phyloP scores from a whole-genome alignment of 2,329 filamentous ascomycete species.

The Ilyonectria sp. region DNA sequence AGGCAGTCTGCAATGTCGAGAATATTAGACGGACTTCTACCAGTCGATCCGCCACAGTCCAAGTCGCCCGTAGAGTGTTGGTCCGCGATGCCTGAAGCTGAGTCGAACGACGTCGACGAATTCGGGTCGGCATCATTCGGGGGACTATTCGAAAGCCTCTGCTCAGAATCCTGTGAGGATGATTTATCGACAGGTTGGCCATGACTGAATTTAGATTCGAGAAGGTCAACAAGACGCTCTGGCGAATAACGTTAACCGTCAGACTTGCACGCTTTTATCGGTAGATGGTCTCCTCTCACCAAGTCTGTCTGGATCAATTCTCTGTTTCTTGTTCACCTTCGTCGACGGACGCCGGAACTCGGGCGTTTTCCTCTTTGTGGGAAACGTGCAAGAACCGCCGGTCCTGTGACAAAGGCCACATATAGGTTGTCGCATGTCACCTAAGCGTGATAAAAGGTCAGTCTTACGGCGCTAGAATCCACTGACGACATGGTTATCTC shows the following conservation, averaged over 20 bases:
- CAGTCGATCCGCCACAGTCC: too few relatives aligned
- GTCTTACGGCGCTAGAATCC: background rate
- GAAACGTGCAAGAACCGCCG: conserved; percentile 6
- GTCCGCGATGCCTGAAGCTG: too few relatives aligned
- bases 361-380: conserved; percentile 4
- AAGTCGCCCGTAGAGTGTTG: too few relatives aligned
- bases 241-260: too few relatives aligned
- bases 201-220: background rate
- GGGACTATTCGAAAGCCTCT: background rate
- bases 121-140: background rate
- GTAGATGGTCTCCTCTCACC: background rate
- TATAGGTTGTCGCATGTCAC: conserved; percentile 1
- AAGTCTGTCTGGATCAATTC: background rate
- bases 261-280: background rate
- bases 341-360: background rate
- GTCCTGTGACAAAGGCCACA: conserved; percentile 1
- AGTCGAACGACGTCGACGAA: too few relatives aligned
- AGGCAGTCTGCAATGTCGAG: too few relatives aligned
- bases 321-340: background rate
- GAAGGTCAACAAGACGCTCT: conserved; percentile 1
- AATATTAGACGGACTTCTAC: too few relatives aligned
- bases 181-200: background rate
- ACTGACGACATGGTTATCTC: background rate
- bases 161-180: background rate
- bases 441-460: background rate